Percentiles rank a stretch among this genome's conserved stretches.
phyloP scores from a whole-genome alignment of 2,329 filamentous ascomycete genomes.

The Aspergillus floridensis region DNA sequence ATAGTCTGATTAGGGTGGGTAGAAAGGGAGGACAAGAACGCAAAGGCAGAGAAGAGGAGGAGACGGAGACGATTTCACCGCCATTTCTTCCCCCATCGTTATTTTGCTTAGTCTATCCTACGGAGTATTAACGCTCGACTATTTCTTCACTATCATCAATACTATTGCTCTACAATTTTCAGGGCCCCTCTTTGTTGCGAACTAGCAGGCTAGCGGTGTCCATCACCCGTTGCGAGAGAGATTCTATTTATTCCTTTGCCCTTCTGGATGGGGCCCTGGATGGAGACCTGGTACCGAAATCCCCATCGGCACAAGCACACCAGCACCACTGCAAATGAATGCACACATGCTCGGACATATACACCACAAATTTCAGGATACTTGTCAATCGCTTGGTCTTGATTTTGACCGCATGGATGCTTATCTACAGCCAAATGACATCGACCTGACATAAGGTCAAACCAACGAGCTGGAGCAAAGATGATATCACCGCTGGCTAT shows the following conservation, averaged over 20 bases:
- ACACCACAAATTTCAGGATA: not conserved
- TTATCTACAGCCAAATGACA: not conserved
- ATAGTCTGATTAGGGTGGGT: too few relatives aligned
- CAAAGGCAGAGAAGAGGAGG: not conserved
- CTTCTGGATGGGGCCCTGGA: not conserved
- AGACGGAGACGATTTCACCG: not conserved
- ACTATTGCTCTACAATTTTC: not conserved
- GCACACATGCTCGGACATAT: not conserved
- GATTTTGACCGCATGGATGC: too few relatives aligned
- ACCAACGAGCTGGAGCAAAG: not conserved
- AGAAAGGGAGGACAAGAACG: too few relatives aligned
- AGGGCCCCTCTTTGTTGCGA: not conserved
- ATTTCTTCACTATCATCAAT: not conserved
- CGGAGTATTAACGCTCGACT: not conserved
- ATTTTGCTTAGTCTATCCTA: not conserved
- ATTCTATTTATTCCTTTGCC: not conserved
- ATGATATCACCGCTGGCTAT: not conserved
- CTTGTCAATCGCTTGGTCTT: not conserved
- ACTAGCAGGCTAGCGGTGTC: not conserved
- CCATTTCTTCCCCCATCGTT: not conserved
- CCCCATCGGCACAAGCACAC: too few relatives aligned
- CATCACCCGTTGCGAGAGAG: not conserved
- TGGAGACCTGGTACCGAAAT: not conserved
- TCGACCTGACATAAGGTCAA: not conserved
- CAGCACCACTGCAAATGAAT: not conserved